These are phyloP conservation scores for Plantago ovata DNA, from an alignment of 257 asterid genomes.

Conservation along the genomic window DNA sequence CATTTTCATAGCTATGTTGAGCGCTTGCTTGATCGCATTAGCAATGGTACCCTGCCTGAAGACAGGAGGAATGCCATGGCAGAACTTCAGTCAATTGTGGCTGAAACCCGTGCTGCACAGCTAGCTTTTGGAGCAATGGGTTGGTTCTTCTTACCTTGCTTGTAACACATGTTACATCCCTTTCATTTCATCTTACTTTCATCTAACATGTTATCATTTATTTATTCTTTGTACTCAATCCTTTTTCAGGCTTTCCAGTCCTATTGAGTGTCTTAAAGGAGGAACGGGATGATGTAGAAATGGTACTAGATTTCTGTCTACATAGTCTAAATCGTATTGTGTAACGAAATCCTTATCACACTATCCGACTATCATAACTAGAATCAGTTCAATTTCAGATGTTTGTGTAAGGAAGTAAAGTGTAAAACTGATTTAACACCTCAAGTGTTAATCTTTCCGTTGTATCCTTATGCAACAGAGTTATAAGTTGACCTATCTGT, in stretches of 20 bases:
- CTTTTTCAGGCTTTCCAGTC: constrained; percentile 78
- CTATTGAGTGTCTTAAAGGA: constrained; percentile 77
- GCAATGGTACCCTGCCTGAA: constrained; percentile 85
- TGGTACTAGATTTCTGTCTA: constrained; percentile 48
- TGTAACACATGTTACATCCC: constrained; percentile 10
- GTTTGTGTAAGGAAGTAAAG: too few relatives aligned
- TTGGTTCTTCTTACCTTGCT: constrained; percentile 39
- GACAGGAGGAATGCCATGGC: constrained; percentile 82
- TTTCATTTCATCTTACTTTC: constrained; percentile 17
- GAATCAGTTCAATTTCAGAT: too few relatives aligned
- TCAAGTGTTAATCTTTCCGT: too few relatives aligned
- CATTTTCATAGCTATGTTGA: constrained; percentile 67
- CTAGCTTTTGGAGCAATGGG: constrained; percentile 98
- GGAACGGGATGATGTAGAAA: constrained; percentile 93
- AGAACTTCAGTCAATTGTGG: constrained; percentile 88
- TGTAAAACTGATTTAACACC: too few relatives aligned
- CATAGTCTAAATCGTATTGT: background rate
- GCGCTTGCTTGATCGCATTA: constrained; percentile 92
- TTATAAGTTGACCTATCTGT: too few relatives aligned
- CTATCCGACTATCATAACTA: too few relatives aligned
- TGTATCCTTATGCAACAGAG: too few relatives aligned
- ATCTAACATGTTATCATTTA: constrained; percentile 15
- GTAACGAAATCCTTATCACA: too few relatives aligned
- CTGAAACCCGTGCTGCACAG: constrained; percentile 81
- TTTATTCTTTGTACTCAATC: constrained; percentile 20